Conservation (phyloP, 257 asterid species). For the Solanum corneliomulleri region DNA sequence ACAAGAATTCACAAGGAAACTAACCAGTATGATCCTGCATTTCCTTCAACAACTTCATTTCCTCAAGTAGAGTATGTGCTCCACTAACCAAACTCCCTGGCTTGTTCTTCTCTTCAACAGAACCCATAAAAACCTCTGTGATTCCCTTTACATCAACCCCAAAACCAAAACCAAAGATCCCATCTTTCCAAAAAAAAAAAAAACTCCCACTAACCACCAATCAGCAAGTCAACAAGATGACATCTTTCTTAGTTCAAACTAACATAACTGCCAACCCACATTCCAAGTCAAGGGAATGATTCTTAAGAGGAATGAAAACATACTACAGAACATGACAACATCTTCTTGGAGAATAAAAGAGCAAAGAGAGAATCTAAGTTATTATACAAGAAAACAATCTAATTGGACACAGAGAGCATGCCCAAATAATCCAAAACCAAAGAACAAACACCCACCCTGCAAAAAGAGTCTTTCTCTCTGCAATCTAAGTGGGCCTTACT, state of each 20-base stretch:
- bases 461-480: slow-evolving; percentile 29
- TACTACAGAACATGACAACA: neutral
- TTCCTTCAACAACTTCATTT: slow-evolving; percentile 72
- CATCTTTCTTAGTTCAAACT: slow-evolving; percentile 2
- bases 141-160: slow-evolving; percentile 12
- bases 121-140: slow-evolving; percentile 28
- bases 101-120: slow-evolving; percentile 46
- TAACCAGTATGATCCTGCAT: slow-evolving; percentile 70
- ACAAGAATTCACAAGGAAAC: slow-evolving; percentile 4
- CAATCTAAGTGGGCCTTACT: slow-evolving; percentile 77
- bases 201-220: neutral
- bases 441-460: slow-evolving; percentile 55
- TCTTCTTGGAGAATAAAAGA: slow-evolving; percentile 8
- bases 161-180: slow-evolving; percentile 10
- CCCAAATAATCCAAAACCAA: slow-evolving; percentile 51
- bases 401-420: slow-evolving; percentile 29
- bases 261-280: neutral
- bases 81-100: slow-evolving; percentile 48
- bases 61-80: slow-evolving; percentile 49
- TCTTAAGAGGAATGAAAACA: slow-evolving; percentile 4
- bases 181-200: slow-evolving; percentile 10
- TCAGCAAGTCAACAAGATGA: slow-evolving; percentile 5
- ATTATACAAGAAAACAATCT: slow-evolving; percentile 42
- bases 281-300: neutral
- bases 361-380: slow-evolving; percentile 37